Conservation (phyloP, 495 filamentous ascomycete species). For the Podospora didyma region DNA sequence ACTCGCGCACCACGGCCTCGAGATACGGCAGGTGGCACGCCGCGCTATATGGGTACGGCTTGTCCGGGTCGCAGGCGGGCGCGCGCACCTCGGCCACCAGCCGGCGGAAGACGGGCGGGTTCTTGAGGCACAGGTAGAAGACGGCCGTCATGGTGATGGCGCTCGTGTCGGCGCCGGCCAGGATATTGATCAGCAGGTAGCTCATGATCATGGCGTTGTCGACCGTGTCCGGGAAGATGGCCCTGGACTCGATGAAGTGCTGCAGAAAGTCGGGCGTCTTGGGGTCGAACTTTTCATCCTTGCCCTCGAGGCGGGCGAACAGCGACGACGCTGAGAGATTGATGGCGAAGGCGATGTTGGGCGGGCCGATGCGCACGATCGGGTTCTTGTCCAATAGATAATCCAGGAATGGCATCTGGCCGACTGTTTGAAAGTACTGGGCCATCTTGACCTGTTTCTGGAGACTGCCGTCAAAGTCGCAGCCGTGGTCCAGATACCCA, state of each 20-base stretch:
- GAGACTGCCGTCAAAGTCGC: constrained; percentile 20
- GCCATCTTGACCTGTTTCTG: constrained; percentile 7
- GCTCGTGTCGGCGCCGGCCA: constrained; percentile 53
- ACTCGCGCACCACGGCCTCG: constrained; percentile 52
- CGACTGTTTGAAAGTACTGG: constrained; percentile 22
- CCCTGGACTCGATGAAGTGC: constrained; percentile 24
- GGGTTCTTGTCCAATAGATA: constrained; percentile 25
- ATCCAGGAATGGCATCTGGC: constrained; percentile 15
- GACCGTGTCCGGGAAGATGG: constrained; percentile 18
- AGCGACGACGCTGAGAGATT: constrained; percentile 5
- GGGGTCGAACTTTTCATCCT: constrained; percentile 2
- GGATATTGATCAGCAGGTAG: constrained; percentile 32
- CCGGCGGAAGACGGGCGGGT: constrained; percentile 33
- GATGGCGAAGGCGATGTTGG: constrained; percentile 12
- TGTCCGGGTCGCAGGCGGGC: constrained; percentile 1
- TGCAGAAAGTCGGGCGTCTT: constrained; percentile 25
- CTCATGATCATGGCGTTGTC: constrained; percentile 19
- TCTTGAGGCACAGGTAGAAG: constrained; percentile 49
- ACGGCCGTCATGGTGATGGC: constrained; percentile 45
- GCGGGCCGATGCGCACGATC: constrained; percentile 18
- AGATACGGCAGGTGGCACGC: constrained; percentile 34
- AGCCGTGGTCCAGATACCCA: constrained; percentile 34
- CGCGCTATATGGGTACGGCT: constrained; percentile 12
- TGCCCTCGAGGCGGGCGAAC: constrained; percentile 11
- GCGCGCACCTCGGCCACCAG: constrained; percentile 38